phyloP scores from a whole-genome alignment of 495 filamentous ascomycete genomes.

The Penicillium samsonianum region DNA sequence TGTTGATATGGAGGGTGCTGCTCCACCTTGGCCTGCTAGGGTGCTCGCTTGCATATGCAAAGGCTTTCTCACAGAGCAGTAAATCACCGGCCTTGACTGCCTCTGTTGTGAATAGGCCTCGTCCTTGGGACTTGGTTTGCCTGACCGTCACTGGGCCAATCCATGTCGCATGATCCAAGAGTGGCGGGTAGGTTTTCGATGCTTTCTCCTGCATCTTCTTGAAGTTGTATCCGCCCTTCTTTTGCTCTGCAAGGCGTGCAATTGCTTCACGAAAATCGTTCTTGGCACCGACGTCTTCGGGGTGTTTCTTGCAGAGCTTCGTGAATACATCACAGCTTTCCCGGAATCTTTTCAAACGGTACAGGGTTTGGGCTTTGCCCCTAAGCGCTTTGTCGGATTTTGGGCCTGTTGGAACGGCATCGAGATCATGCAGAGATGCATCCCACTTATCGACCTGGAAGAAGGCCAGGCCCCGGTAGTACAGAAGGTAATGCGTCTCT shows the following conservation, averaged over 20 bases:
- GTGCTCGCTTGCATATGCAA: slow-evolving; percentile 30
- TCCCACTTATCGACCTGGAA: slow-evolving; percentile 46
- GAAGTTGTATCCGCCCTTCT: slow-evolving; percentile 45
- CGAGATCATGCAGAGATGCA: slow-evolving; percentile 42
- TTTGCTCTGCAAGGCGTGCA: slow-evolving; percentile 16
- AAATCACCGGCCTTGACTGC: slow-evolving; percentile 53
- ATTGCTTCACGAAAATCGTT: slow-evolving; percentile 12
- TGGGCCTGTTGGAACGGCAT: neutral
- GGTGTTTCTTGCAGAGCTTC: slow-evolving; percentile 23
- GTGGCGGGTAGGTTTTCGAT: slow-evolving; percentile 27
- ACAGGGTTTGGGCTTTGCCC: slow-evolving; percentile 46
- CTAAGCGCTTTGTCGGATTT: slow-evolving; percentile 47
- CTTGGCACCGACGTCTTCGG: slow-evolving; percentile 25
- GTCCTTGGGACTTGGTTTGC: slow-evolving; percentile 28
- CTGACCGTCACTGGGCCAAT: slow-evolving; percentile 32
- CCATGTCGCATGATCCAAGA: slow-evolving; percentile 50
- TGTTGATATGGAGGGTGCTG: slow-evolving; percentile 33
- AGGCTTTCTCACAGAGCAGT: slow-evolving; percentile 57
- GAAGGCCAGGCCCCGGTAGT: slow-evolving; percentile 46
- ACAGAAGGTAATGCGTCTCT: slow-evolving; percentile 22
- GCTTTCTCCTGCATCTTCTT: slow-evolving; percentile 35
- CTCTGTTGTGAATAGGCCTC: slow-evolving; percentile 50
- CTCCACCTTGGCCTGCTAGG: neutral
- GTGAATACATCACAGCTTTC: slow-evolving; percentile 30
- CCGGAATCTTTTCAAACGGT: slow-evolving; percentile 40